Conservation (phyloP, 2,329 filamentous ascomycete species). For the Curvularia verruculosa region DNA sequence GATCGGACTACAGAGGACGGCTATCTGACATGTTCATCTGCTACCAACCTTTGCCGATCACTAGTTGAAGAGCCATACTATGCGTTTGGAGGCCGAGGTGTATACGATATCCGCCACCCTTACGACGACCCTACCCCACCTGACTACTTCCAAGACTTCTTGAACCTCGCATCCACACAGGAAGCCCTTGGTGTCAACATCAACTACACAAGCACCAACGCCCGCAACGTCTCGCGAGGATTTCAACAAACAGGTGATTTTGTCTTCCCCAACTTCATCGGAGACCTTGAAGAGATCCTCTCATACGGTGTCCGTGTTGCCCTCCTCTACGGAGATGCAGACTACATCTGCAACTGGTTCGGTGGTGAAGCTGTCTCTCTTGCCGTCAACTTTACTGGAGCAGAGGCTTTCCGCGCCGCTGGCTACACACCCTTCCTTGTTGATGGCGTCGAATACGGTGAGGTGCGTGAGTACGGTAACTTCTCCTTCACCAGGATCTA, state of each 20-base stretch:
- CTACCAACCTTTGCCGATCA: constrained; percentile 52
- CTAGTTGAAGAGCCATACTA: constrained; percentile 55
- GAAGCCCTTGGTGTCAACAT: constrained; percentile 57
- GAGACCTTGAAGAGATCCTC: constrained; percentile 59
- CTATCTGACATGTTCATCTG: constrained; percentile 45
- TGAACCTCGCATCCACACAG: constrained; percentile 61
- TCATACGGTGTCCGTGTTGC: constrained; percentile 62
- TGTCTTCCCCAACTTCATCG: constrained; percentile 52
- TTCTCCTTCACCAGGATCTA: constrained; percentile 59
- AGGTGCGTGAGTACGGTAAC: constrained; percentile 77
- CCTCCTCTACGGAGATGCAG: constrained; percentile 64
- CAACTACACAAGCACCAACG: constrained; percentile 59
- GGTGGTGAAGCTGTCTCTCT: constrained; percentile 75
- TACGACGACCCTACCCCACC: constrained; percentile 60
- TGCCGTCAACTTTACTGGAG: constrained; percentile 59
- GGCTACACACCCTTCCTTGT: constrained; percentile 75
- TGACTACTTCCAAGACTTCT: constrained; percentile 58
- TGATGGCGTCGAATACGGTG: constrained; percentile 65
- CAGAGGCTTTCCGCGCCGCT: constrained; percentile 63
- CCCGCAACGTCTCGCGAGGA: constrained; percentile 47
- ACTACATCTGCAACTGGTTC: constrained; percentile 67
- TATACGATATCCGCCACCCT: constrained; percentile 61
- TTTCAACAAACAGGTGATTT: constrained; percentile 58
- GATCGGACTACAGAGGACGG: constrained; percentile 34
- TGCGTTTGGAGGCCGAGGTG: constrained; percentile 52